phyloP scores from a whole-genome alignment of 75 land plant genomes.

The Pinus albicaulis region DNA sequence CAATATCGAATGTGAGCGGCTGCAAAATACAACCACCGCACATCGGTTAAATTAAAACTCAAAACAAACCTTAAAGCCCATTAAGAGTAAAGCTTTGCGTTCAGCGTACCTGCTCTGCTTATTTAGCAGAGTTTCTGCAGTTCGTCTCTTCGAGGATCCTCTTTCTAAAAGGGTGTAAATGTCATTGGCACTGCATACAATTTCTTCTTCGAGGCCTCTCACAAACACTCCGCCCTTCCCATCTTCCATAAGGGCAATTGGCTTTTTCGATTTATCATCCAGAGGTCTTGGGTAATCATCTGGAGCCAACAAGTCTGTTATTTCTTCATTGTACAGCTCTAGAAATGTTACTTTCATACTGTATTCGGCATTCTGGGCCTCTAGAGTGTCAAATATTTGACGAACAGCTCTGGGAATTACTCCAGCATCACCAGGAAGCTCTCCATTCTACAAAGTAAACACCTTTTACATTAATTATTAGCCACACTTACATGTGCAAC shows the following conservation, averaged over 20 bases:
- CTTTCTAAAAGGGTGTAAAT: conserved; percentile 83
- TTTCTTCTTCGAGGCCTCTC: conserved; percentile 95
- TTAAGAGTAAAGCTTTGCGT: neutral
- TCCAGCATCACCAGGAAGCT: conserved; percentile 90
- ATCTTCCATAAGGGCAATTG: conserved; percentile 96
- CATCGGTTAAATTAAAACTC: neutral
- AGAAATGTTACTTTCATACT: conserved; percentile 95
- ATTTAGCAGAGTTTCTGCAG: conserved; percentile 94
- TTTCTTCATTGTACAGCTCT: conserved; percentile 98
- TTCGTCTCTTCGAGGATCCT: conserved; percentile 84
- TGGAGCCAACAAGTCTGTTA: conserved; percentile 85
- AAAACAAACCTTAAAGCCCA: neutral
- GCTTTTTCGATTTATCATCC: conserved; percentile 83
- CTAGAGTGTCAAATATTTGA: conserved; percentile 88
- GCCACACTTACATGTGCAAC: neutral
- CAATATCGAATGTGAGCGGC: conserved; percentile 77
- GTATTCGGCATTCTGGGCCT: conserved; percentile 84
- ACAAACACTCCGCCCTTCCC: conserved; percentile 96
- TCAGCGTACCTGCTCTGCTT: conserved; percentile 75
- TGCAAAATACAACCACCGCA: conserved; percentile 16
- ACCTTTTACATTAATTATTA: neutral
- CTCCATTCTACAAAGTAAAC: conserved; percentile 59
- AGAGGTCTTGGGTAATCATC: conserved; percentile 63
- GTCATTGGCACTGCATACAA: conserved; percentile 84
- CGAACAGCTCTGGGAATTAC: conserved; percentile 95